phyloP scores from a whole-genome alignment of 2,329 filamentous ascomycete species.

The Paracamarosporium sp. region DNA sequence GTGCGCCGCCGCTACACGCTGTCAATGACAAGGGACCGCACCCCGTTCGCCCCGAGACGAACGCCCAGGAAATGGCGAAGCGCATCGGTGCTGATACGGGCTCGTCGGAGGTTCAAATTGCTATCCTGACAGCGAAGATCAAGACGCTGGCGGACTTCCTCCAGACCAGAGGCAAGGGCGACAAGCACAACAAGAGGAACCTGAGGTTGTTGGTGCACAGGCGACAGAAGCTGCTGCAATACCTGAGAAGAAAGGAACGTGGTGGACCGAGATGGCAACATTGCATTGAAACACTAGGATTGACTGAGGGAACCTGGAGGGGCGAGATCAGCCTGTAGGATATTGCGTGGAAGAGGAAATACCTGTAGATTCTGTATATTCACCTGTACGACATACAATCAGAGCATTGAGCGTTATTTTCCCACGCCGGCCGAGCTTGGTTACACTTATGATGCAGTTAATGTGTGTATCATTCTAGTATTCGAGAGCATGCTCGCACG shows the following conservation, averaged over 20 bases:
- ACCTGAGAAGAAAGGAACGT: constrained; percentile 87
- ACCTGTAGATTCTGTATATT: constrained; percentile 7
- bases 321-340: constrained; percentile 79
- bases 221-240: constrained; percentile 85
- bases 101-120: constrained; percentile 96
- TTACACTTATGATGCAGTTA: too few species aligned
- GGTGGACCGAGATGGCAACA: constrained; percentile 90
- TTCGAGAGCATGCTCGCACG: too few species aligned
- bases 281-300: constrained; percentile 80
- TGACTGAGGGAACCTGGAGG: constrained; percentile 89
- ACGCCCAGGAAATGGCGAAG: constrained; percentile 44
- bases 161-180: constrained; percentile 74
- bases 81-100: constrained; percentile 93
- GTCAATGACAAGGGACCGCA: constrained; percentile 53
- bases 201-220: constrained; percentile 84
- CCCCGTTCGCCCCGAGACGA: constrained; percentile 52
- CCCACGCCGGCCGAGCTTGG: background rate
- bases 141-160: constrained; percentile 77
- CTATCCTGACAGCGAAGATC: constrained; percentile 94
- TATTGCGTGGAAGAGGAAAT: background rate
- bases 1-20: constrained; percentile 55
- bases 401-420: background rate
- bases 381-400: constrained; percentile 14
- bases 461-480: too few species aligned
- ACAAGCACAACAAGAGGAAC: constrained; percentile 95